Evolutionary conservation across 306 rosid genomes (phyloP).

Genomic region (Cyclanthera cordifolia): DNA sequence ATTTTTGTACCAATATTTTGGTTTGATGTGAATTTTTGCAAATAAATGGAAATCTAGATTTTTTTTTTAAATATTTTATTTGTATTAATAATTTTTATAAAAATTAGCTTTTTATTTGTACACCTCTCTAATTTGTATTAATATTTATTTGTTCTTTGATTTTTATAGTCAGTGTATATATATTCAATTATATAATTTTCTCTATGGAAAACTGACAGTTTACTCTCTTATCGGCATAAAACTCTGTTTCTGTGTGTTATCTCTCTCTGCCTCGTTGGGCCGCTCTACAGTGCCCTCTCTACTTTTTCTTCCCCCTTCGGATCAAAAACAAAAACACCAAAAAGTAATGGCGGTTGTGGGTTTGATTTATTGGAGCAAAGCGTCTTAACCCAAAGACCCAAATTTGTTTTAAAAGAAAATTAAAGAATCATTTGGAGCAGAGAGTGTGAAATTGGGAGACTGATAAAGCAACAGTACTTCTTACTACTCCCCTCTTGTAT

Average conservation of each 20-base stretch:
- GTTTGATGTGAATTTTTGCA: too few species aligned
- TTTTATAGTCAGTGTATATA: too few species aligned
- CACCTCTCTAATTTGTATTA: too few species aligned
- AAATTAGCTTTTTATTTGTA: too few species aligned
- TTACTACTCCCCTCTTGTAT: neutral
- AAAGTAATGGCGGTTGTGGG: slow-evolving; percentile 79
- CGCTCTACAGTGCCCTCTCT: slow-evolving; percentile 19
- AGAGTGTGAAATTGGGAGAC: neutral
- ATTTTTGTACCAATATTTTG: too few species aligned
- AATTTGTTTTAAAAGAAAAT: neutral
- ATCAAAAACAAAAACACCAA: slow-evolving; percentile 45
- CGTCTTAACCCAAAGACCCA: slow-evolving; percentile 11
- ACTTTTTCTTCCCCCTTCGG: slow-evolving; percentile 19
- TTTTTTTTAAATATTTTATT: too few species aligned
- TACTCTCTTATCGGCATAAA: slow-evolving; percentile 8
- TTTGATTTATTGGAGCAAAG: slow-evolving; percentile 46
- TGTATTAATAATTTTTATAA: too few species aligned
- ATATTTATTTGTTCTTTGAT: too few species aligned
- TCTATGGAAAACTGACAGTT: neutral
- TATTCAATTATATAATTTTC: too few species aligned
- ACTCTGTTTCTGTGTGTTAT: neutral
- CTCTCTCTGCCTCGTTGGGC: neutral
- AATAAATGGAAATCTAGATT: too few species aligned
- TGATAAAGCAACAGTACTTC: slow-evolving; percentile 33
- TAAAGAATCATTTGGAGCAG: slow-evolving; percentile 16